A percentile compares a stretch with the other conserved stretches of the same genome.
These are phyloP conservation scores for Xylaria sp. DNA, from an alignment of 2,329 filamentous ascomycete genomes.

Conservation along the genomic window DNA sequence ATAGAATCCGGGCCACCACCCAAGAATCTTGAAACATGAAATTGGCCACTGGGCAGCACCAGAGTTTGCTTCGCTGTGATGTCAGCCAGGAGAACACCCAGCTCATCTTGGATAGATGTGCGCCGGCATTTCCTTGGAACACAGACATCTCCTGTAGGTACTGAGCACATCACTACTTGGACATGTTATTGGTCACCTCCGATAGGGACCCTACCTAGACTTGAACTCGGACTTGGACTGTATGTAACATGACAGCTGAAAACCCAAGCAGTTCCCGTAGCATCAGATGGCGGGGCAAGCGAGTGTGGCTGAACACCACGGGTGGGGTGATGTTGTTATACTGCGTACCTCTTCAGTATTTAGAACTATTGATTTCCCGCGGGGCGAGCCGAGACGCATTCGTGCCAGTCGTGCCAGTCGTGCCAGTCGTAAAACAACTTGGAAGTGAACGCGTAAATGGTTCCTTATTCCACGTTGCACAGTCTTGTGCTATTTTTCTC, in stretches of 20 bases:
- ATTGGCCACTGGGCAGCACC: background rate
- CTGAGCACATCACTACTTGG: no score
- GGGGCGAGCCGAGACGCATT: background rate
- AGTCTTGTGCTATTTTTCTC: background rate
- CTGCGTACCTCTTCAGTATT: background rate
- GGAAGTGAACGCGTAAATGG: no score
- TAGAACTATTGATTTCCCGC: background rate
- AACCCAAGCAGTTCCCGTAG: background rate
- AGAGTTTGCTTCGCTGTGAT: constrained; percentile 1
- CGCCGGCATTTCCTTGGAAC: background rate
- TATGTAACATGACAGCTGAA: background rate
- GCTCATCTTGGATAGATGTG: background rate
- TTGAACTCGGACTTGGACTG: no score
- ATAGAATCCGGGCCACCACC: constrained; percentile 5
- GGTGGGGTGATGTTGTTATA: background rate
- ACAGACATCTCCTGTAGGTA: background rate
- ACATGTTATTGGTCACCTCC: background rate
- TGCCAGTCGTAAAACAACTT: no score
- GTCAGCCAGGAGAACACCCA: background rate
- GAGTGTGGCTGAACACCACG: background rate
- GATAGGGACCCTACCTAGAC: background rate
- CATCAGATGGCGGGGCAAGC: background rate
- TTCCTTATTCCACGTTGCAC: background rate
- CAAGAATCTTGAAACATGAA: constrained; percentile 21
- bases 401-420: no score